Evolutionary conservation across 2,329 filamentous ascomycete genomes (phyloP), one percentile per base, ranked within the genome.

Genomic region (Arthroderma sp.): DNA sequence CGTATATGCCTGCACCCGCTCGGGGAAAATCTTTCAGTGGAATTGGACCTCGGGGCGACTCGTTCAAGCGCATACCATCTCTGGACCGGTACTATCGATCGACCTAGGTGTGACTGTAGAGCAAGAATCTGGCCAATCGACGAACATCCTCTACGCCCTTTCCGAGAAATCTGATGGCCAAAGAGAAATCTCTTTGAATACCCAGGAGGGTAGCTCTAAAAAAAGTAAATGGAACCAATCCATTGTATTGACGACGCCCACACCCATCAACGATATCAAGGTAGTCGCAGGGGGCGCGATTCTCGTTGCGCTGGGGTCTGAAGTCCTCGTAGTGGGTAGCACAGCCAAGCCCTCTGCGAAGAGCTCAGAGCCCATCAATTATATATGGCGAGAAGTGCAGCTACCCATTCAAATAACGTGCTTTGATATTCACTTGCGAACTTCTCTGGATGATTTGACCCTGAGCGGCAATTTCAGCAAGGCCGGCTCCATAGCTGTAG

Each of bases 331-430:
- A 30, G 56, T 89, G 40, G 85, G 83, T 56, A 62, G 27, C 58
- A 57, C n/a, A 50, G 53, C 28, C 6, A 15, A 22, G 8, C 22
- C 9, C 4, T 29, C 29, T 27, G 6, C 51, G 63, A 22, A 22
- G 15, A 22, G 15, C 15, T 22, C 15, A 28, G 60, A 66, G 42
- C 58, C 65, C 38, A 53, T 65, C 10, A 58, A 55, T 29, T 77
- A 73, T 53, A 61, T 63, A 5, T 79, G 75, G 74, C 66, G 69
- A 46, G 73, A 78, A 52, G 60, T 77, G 41, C 58, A 61, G 2
- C 61, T 70, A 34, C 73, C 77, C 2, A 78, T 85, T 51, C 71
- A 75, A 36, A 74, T 88, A 42, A 78, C 76, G 29, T 79, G 77
- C 48, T 64, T 86, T 38, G 81, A 91, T 55, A 59, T 83, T 42